phyloP scores from a whole-genome alignment of 2,329 filamentous ascomycete species.

The Nothopassalora personata region DNA sequence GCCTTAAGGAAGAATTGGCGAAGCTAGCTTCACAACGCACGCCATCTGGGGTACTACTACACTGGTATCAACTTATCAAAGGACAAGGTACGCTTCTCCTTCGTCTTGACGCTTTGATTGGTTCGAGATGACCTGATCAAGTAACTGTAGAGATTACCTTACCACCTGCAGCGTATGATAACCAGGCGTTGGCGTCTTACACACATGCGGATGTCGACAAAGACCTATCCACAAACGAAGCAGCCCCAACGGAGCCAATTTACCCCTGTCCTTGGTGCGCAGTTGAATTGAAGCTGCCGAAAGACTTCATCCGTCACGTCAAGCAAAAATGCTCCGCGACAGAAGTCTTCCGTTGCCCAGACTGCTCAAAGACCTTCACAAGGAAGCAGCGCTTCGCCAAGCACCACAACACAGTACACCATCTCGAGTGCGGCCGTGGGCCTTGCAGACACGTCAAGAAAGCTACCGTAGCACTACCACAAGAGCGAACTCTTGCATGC shows the following conservation, averaged over 20 bases:
- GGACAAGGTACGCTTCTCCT: not conserved
- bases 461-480: not conserved
- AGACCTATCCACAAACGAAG: not conserved
- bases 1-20: not conserved
- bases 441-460: not conserved
- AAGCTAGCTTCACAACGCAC: not conserved
- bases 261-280: constrained; percentile 4
- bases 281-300: not conserved
- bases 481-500: not conserved
- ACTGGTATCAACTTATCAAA: not conserved
- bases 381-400: not conserved
- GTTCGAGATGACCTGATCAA: not conserved
- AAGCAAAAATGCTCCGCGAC: constrained; percentile 2
- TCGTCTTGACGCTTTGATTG: not conserved
- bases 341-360: not conserved
- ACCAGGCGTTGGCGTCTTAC: not conserved
- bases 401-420: not conserved
- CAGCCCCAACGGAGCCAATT: not conserved
- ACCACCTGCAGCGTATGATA: not conserved
- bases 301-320: constrained; percentile 7
- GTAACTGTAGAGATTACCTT: not conserved
- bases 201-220: not conserved
- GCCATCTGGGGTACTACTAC: not conserved
- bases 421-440: not conserved
- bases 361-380: constrained; percentile 1